Conservation (phyloP, 306 rosid genomes). For the Prinsepia uniflora region DNA sequence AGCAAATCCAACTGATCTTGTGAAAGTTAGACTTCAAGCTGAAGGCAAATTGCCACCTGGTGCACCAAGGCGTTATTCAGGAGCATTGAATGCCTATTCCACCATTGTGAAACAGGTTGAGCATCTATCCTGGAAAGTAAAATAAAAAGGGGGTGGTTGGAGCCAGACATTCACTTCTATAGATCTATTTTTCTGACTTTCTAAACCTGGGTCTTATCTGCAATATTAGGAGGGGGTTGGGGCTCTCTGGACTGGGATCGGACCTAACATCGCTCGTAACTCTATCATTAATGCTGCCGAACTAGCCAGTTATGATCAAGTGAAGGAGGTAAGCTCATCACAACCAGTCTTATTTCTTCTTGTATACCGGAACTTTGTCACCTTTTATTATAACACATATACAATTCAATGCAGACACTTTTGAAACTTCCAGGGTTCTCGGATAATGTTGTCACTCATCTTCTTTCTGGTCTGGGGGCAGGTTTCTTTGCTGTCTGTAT, state of each 20-base stretch:
- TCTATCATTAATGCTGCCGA: slow-evolving; percentile 97
- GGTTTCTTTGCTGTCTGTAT: slow-evolving; percentile 93
- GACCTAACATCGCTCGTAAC: slow-evolving; percentile 92
- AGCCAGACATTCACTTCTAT: slow-evolving; percentile 3
- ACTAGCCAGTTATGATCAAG: slow-evolving; percentile 97
- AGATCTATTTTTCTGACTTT: slow-evolving; percentile 20
- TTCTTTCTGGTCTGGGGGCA: slow-evolving; percentile 89
- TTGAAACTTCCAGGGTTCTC: slow-evolving; percentile 93
- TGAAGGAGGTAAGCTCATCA: slow-evolving; percentile 58
- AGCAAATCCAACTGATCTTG: slow-evolving; percentile 98
- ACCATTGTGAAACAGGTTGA: slow-evolving; percentile 82
- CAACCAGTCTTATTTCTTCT: not conserved
- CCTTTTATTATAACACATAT: not conserved
- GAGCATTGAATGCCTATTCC: slow-evolving; percentile 90
- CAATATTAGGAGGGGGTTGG: slow-evolving; percentile 67
- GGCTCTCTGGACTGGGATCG: slow-evolving; percentile 97
- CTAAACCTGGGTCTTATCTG: slow-evolving; percentile 3
- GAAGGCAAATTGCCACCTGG: slow-evolving; percentile 91
- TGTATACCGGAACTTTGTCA: slow-evolving; percentile 16
- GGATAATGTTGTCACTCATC: slow-evolving; percentile 82
- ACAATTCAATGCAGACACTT: slow-evolving; percentile 61
- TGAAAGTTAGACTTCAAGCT: slow-evolving; percentile 93
- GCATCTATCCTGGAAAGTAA: slow-evolving; percentile 15
- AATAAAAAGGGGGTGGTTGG: not conserved
- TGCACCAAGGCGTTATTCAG: slow-evolving; percentile 85